Evolutionary conservation across 371 early-diverging fungal genomes (phyloP), one percentile per base, ranked within the genome.

Genomic region (Basidiobolus heterosporus): DNA sequence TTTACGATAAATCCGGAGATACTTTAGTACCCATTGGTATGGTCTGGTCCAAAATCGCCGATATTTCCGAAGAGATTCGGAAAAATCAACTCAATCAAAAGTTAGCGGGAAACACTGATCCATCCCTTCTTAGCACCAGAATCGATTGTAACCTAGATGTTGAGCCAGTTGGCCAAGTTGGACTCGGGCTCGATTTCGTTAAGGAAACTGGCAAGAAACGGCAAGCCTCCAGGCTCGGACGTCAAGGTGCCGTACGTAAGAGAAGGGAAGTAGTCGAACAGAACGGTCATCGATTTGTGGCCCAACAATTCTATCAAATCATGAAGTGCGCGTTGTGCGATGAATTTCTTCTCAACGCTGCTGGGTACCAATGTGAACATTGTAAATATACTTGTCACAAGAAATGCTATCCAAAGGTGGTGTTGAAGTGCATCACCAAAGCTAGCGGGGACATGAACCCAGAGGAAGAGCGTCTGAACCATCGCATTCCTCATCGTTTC

Each of bases 341-440:
- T 41, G 95, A 94, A 52, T 87, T 90, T 50, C 69, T 93, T 40
- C 80, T 89, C 40, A 82, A 79, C 52, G 78, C 79, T 9, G 71
- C 75, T 24, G 89, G 90, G 4, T 82, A 76, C 57, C 89, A 89
- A 56, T 96, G 95, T 62, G 85, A 92, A 66, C 88, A 82, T 52
- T 98, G 98, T 69, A 79, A 80, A 46, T 82, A 87, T 58, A 81
- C 87, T 41, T 92, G 91, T 53, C 99, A 98, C 59, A 80, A 80
- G 49, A 82, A 80, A 52, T 98, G 99, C 53, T 75, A 80, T 42
- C 56, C 64, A 16, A 72, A 72, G 30, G 88, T 94, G 14, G 78
- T 94, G 14, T 79, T 85, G 11, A 84, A 87, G 54, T 99, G 99
- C 64, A 86, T 91, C 18, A 75, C 85, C 6, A 75, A 69, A 47